A percentile compares a stretch with the other conserved stretches of the same genome.
phyloP scores from a whole-genome alignment of 179 eudicot species.

The Vitellaria paradoxa region DNA sequence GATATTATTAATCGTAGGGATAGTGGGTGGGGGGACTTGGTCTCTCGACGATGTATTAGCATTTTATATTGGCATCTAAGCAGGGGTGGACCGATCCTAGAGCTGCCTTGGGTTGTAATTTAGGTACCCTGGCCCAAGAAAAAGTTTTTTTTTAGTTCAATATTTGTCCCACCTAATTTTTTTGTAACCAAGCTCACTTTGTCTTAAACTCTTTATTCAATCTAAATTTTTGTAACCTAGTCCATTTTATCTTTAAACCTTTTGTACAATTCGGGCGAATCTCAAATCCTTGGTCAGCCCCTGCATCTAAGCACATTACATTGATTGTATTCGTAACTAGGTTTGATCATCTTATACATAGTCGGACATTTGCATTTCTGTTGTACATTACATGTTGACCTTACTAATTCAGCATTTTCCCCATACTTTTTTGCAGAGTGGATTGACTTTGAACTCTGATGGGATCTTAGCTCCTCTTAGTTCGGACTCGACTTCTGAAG shows the following conservation, averaged over 20 bases:
- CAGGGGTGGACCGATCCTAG: too few species aligned
- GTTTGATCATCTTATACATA: background rate
- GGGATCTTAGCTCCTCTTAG: slow-evolving; percentile 72
- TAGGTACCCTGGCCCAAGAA: too few species aligned
- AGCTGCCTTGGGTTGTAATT: too few species aligned
- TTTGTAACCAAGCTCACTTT: too few species aligned
- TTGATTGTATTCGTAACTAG: too few species aligned
- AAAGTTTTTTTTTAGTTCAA: too few species aligned
- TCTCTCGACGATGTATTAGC: background rate
- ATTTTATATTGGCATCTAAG: background rate
- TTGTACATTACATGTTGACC: background rate
- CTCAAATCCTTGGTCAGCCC: too few species aligned
- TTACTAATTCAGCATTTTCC: background rate
- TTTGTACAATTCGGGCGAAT: too few species aligned
- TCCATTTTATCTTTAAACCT: too few species aligned
- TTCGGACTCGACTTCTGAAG: slow-evolving; percentile 67
- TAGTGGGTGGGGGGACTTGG: background rate
- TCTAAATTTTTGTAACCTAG: too few species aligned
- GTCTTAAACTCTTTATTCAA: too few species aligned
- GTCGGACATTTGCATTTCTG: background rate
- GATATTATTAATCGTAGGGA: background rate
- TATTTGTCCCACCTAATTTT: too few species aligned
- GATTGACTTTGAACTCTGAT: slow-evolving; percentile 76
- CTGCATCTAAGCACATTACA: background rate
- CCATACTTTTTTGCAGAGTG: slow-evolving; percentile 58